Percentiles rank a stretch among this genome's conserved stretches.
phyloP scores from a whole-genome alignment of 2,329 filamentous ascomycete species.

The Colletotrichum simmondsii region DNA sequence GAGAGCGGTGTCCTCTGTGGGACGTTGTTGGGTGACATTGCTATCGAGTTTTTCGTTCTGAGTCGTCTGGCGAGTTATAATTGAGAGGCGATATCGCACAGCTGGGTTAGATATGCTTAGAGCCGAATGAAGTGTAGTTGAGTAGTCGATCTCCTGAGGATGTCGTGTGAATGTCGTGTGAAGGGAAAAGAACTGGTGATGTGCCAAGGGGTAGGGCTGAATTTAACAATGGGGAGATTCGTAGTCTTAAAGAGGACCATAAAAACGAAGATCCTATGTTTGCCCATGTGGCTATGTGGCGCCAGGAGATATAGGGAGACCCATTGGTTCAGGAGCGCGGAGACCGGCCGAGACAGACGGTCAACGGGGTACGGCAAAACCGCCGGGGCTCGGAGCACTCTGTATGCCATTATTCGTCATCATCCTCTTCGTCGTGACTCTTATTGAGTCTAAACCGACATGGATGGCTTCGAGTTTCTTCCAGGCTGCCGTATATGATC shows the following conservation, averaged over 20 bases:
- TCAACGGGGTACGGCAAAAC: neutral
- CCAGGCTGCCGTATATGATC: neutral
- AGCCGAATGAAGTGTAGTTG: too few species aligned
- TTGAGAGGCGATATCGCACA: too few species aligned
- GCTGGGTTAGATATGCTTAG: neutral
- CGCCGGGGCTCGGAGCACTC: neutral
- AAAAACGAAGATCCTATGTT: neutral
- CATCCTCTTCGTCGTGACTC: neutral
- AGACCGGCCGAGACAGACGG: constrained; percentile 1
- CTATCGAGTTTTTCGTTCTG: neutral
- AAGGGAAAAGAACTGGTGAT: neutral
- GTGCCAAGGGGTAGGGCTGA: neutral
- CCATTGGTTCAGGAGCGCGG: neutral
- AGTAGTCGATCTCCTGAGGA: neutral
- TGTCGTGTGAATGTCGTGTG: neutral
- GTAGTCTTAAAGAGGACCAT: neutral
- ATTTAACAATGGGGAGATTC: neutral
- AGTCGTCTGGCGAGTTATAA: neutral
- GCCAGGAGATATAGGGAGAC: neutral
- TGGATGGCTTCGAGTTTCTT: neutral
- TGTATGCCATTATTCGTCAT: neutral
- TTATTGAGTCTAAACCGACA: neutral
- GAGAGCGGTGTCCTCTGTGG: constrained; percentile 12
- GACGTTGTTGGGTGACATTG: constrained; percentile 6
- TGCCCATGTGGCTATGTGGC: neutral